These are phyloP conservation scores for Rhodomyrtus psidioides DNA, from an alignment of 441 rosid genomes.

Conservation along the genomic window DNA sequence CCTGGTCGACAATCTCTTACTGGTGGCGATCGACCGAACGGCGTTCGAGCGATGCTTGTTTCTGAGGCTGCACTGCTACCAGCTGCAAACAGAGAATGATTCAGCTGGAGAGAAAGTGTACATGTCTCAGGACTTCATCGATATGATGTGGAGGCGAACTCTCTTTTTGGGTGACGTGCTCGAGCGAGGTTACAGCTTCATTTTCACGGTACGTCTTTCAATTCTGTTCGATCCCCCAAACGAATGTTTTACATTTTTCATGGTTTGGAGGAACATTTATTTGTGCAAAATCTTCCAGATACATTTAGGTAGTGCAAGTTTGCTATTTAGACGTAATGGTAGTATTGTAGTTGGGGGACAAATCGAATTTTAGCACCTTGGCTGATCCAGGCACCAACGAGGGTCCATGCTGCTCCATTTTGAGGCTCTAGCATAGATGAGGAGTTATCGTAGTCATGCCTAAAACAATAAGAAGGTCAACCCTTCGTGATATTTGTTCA, in stretches of 20 bases:
- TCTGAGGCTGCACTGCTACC: conserved; percentile 40
- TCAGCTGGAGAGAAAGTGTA: conserved; percentile 25
- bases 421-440: background rate
- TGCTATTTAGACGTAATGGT: background rate
- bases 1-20: conserved; percentile 20
- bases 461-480: background rate
- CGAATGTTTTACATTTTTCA: background rate
- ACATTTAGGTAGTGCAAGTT: background rate
- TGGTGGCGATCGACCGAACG: conserved; percentile 27
- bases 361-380: background rate
- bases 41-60: conserved; percentile 31
- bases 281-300: background rate
- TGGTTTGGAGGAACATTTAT: background rate
- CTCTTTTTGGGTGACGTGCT: conserved; percentile 31
- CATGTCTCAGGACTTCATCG: conserved; percentile 34
- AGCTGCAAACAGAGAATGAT: conserved; percentile 19
- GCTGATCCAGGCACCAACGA: background rate
- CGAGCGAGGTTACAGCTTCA: conserved; percentile 30
- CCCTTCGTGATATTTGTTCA: background rate
- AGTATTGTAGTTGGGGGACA: background rate
- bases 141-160: conserved; percentile 52
- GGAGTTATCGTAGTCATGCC: background rate
- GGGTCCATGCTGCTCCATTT: background rate
- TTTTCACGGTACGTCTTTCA: conserved; percentile 28
- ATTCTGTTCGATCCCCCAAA: background rate